Percentiles rank a stretch among this genome's conserved stretches.
Conservation (phyloP, 495 filamentous ascomycete species). For the Chaetomium tenue region DNA sequence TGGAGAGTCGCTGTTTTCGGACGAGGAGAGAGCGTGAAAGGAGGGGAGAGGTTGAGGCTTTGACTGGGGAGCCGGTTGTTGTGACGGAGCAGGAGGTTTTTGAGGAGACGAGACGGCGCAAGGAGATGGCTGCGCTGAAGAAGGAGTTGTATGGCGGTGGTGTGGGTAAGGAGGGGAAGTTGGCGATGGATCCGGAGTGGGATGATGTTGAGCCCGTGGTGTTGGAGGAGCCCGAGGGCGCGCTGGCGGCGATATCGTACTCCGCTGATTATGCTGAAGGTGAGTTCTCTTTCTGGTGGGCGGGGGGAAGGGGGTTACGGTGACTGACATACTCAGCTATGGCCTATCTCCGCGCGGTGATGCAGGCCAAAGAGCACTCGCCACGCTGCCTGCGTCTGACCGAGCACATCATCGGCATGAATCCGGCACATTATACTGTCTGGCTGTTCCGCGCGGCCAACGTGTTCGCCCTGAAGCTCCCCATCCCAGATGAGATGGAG, state of each 20-base stretch:
- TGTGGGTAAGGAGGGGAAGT: conserved; percentile 42
- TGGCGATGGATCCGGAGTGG: conserved; percentile 74
- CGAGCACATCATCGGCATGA: conserved; percentile 82
- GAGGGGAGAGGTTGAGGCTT: conserved; percentile 15
- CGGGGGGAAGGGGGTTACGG: neutral
- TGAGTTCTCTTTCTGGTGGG: conserved; percentile 39
- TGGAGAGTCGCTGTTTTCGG: conserved; percentile 34
- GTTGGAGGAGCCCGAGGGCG: conserved; percentile 74
- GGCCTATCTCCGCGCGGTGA: conserved; percentile 87
- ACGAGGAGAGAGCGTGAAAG: conserved; percentile 29
- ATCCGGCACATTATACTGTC: conserved; percentile 96
- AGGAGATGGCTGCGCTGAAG: conserved; percentile 45
- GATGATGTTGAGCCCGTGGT: conserved; percentile 78
- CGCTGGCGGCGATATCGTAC: conserved; percentile 87
- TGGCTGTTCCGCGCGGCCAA: conserved; percentile 91
- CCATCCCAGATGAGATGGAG: conserved; percentile 68
- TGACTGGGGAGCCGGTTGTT: conserved; percentile 27
- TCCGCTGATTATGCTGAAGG: conserved; percentile 81
- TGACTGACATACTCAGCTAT: conserved; percentile 42
- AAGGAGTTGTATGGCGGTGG: conserved; percentile 45
- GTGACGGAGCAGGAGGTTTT: conserved; percentile 43
- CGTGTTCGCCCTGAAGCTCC: conserved; percentile 62
- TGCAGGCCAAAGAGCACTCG: conserved; percentile 82
- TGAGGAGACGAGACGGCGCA: conserved; percentile 45
- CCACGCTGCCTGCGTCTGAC: conserved; percentile 78